These are phyloP conservation scores for Cupressus sempervirens DNA, from an alignment of 75 land plant species.

Conservation along the genomic window DNA sequence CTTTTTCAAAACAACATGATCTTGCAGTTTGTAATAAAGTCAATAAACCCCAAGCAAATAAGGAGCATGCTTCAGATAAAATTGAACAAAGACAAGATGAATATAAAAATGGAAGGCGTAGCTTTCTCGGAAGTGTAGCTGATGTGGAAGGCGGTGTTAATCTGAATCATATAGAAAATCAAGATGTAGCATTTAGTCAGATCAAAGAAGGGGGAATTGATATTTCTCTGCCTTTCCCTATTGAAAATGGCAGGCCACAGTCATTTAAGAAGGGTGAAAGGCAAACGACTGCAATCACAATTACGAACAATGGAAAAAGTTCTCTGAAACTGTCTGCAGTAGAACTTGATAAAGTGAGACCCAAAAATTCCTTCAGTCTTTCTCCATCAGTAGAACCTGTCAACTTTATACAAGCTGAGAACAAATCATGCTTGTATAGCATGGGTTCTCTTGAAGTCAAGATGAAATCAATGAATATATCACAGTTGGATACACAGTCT, in stretches of 20 bases:
- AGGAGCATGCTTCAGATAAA: neutral
- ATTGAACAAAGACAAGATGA: neutral
- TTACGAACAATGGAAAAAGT: conserved; percentile 42
- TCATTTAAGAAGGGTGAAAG: conserved; percentile 35
- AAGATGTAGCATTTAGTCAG: conserved; percentile 15
- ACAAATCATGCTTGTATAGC: neutral
- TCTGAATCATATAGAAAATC: neutral
- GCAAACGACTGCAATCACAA: conserved; percentile 21
- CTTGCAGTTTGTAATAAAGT: neutral
- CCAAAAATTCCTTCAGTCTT: conserved; percentile 34
- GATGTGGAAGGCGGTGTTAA: neutral
- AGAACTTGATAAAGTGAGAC: conserved; percentile 40
- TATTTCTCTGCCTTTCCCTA: conserved; percentile 48
- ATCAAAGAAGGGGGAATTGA: conserved; percentile 32
- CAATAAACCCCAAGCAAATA: neutral
- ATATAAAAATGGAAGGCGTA: neutral
- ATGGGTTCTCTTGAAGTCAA: conserved; percentile 17
- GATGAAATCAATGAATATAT: neutral
- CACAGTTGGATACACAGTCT: conserved; percentile 23
- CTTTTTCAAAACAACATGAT: neutral
- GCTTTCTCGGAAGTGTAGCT: neutral
- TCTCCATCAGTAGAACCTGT: conserved; percentile 40
- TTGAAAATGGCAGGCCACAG: conserved; percentile 40
- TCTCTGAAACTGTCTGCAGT: conserved; percentile 42
- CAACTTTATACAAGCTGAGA: neutral